Percentiles rank a stretch among this genome's conserved stretches.
Conservation (phyloP, 202 grass and related monocot genomes). For the Setaria italica region DNA sequence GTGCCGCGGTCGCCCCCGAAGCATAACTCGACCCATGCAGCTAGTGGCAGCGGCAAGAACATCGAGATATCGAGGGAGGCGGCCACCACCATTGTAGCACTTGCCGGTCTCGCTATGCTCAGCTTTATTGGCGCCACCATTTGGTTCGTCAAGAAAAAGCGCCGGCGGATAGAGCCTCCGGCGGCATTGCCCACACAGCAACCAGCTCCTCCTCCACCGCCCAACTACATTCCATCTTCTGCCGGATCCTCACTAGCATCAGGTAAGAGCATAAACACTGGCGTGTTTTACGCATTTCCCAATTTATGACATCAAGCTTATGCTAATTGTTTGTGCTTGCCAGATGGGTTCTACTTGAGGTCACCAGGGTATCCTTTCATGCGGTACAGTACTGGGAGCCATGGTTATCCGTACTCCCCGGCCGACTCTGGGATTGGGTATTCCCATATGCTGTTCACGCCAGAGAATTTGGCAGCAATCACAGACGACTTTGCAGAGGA, state of each 20-base stretch:
- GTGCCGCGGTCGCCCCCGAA: conserved; percentile 25
- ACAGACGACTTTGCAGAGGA: conserved; percentile 75
- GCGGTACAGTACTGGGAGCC: conserved; percentile 72
- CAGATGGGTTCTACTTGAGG: conserved; percentile 68
- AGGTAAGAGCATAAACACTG: conserved; percentile 46
- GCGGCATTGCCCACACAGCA: conserved; percentile 45
- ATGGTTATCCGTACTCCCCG: conserved; percentile 72
- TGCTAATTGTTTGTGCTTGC: conserved; percentile 41
- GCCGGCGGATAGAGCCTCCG: conserved; percentile 52
- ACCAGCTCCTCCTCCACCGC: conserved; percentile 44
- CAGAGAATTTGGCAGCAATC: conserved; percentile 77
- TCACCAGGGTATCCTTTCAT: conserved; percentile 76
- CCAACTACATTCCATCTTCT: conserved; percentile 67
- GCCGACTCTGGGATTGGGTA: conserved; percentile 72
- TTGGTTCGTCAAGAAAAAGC: conserved; percentile 93
- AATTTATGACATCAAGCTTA: conserved; percentile 38
- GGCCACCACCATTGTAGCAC: conserved; percentile 77
- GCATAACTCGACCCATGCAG: conserved; percentile 51
- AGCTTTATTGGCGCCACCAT: conserved; percentile 88
- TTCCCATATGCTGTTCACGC: conserved; percentile 83
- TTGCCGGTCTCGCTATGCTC: conserved; percentile 84
- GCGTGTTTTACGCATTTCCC: conserved; percentile 13
- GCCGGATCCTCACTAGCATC: conserved; percentile 70
- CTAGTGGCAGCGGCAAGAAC: conserved; percentile 45
- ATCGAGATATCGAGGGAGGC: conserved; percentile 65